Base-by-base conservation (phyloP, 768 basidiomycete species). In the Lanmaoa rubissima region DNA sequence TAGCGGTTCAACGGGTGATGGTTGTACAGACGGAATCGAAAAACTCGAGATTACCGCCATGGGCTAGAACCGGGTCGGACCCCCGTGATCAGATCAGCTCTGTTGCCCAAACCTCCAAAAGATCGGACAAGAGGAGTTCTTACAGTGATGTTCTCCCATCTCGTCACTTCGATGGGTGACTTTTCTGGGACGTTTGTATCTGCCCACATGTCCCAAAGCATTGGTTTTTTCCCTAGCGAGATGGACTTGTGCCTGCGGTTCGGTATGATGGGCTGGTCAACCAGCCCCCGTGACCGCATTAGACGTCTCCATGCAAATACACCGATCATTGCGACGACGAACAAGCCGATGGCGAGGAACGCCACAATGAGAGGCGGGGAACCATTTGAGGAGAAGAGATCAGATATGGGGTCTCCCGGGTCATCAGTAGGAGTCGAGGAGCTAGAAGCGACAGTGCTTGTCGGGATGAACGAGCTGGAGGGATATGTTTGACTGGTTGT, bases 321-420 rank as follows among this genome's bases (percentile, higher is more conserved):
- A 10, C 75, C 69, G 12, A 81, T 55, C 74, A 85, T 78, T 0
- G 75, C 75, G n/a, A 76, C 67, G 19, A 72, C 68, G 59, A 86
- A 82, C 17, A 87, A 62, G 4, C 81, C 82, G 31, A 84, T 77
- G n/a, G 81, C 79, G 26, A 87, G 70, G 63, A 85, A 82, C 2
- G 80, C 82, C 38, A 86, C 74, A 45, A 87, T 80, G 60, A 86
- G 74, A 7, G 82, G 81, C 0, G 82, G 80, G 0, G 82, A 82
- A 12, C 72, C 74, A 1, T 61, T 61, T 2, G 73, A 62, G n/a
- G 73, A 62, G 58, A 76, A 70, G 42, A 69, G 28, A 26, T 41
- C 31, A 28, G 49, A n/a, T 8, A 5, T 38, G 28, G 28, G 9
- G 16, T 19, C 14, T 1, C 19, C 14, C 8, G 53, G 4, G 21